Evolutionary conservation across 163 green algal genomes (phyloP).

Genomic region (Coccomyxa subellipsoidea): DNA sequence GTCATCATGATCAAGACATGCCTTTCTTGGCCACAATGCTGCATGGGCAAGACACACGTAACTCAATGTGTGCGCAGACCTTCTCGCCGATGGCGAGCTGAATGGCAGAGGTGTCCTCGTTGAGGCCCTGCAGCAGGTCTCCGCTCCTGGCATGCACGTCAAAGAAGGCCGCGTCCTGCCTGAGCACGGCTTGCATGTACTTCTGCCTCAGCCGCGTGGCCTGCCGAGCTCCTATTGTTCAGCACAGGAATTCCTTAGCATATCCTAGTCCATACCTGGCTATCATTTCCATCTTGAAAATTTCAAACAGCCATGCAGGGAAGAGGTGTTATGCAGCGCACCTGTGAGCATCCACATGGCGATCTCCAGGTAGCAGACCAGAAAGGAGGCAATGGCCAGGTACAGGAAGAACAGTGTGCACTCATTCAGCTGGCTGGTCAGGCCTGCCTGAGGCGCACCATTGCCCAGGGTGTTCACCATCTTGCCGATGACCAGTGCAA

Average conservation of each 20-base stretch:
- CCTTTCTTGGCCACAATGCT: too few species aligned
- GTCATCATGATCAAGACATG: too few species aligned
- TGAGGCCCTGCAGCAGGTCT: constrained; percentile 60
- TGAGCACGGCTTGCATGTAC: constrained; percentile 64
- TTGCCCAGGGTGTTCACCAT: constrained; percentile 48
- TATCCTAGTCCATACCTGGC: background rate
- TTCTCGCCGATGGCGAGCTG: constrained; percentile 69
- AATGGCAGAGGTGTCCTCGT: constrained; percentile 63
- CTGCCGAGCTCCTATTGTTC: constrained; percentile 46
- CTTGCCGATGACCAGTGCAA: constrained; percentile 70
- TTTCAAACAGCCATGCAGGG: too few species aligned
- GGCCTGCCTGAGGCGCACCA: background rate
- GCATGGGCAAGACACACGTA: background rate
- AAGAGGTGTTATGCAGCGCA: background rate
- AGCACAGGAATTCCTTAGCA: constrained; percentile 1
- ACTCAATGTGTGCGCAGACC: constrained; percentile 2
- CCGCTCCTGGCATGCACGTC: constrained; percentile 64
- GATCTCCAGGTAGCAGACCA: constrained; percentile 36
- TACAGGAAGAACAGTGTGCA: constrained; percentile 46
- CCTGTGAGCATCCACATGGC: constrained; percentile 48
- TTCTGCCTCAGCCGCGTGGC: constrained; percentile 57
- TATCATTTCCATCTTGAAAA: too few species aligned
- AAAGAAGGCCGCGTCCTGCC: constrained; percentile 74
- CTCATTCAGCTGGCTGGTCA: background rate
- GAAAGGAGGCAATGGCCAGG: constrained; percentile 32